Conservation (phyloP, 2,329 filamentous ascomycete genomes). For the Aureobasidium vineae region DNA sequence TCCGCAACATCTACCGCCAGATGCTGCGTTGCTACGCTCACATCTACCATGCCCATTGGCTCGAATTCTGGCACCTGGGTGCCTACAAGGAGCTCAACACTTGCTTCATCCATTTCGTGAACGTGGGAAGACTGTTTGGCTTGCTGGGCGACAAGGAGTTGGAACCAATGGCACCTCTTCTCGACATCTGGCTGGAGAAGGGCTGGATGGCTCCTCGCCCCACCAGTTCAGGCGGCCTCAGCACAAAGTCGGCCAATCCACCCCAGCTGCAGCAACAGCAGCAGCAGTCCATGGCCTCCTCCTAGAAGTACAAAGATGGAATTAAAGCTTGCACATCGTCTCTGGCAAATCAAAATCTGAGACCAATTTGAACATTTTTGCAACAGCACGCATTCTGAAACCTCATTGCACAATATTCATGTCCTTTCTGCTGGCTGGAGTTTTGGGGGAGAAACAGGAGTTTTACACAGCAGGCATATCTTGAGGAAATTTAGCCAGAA, state of each 20-base stretch:
- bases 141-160: slow-evolving; percentile 84
- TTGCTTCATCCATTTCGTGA: slow-evolving; percentile 55
- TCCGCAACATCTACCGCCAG: slow-evolving; percentile 64
- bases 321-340: not conserved
- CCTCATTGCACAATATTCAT: slow-evolving; percentile 5
- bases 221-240: slow-evolving; percentile 21
- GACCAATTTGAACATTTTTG: not conserved
- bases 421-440: not conserved
- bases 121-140: slow-evolving; percentile 70
- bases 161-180: slow-evolving; percentile 92
- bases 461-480: not conserved
- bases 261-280: slow-evolving; percentile 11
- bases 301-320: not conserved
- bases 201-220: slow-evolving; percentile 67
- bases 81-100: slow-evolving; percentile 54
- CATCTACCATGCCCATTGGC: slow-evolving; percentile 54
- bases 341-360: not conserved
- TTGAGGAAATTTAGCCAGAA: not conserved
- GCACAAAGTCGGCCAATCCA: slow-evolving; percentile 20
- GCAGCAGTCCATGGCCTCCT: not conserved
- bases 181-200: slow-evolving; percentile 87
- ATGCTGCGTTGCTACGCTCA: slow-evolving; percentile 57
- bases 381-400: slow-evolving; percentile 7
- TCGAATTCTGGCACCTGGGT: slow-evolving; percentile 52
- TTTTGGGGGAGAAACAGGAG: not conserved